A percentile compares a stretch with the other conserved stretches of the same genome.
These are phyloP conservation scores for Aspergillus sergii DNA, from an alignment of 2,329 filamentous ascomycete genomes.

Conservation along the genomic window DNA sequence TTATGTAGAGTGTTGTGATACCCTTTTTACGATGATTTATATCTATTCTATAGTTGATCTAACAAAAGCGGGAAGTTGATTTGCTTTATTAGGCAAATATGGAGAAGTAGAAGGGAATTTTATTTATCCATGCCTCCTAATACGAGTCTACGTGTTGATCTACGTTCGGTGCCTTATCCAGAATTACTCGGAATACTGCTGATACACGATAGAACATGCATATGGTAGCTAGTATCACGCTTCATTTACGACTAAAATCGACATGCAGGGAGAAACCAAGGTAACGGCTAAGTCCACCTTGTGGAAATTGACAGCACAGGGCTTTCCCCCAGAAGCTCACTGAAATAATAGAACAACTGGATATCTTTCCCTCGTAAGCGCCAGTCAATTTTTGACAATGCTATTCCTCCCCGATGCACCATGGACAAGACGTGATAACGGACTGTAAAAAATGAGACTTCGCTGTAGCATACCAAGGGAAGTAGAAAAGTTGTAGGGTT, in stretches of 20 bases:
- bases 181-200: background rate
- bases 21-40: conserved; percentile 4
- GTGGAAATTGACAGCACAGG: conserved; percentile 77
- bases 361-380: conserved; percentile 99
- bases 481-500: conserved; percentile 31
- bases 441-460: conserved; percentile 24
- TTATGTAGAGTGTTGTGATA: conserved; percentile 14
- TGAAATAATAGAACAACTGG: conserved; percentile 52
- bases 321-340: conserved; percentile 79
- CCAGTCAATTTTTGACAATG: conserved; percentile 61
- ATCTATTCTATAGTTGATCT: background rate
- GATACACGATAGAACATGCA: conserved; percentile 15
- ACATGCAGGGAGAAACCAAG: conserved; percentile 55
- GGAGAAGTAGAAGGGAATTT: background rate
- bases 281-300: conserved; percentile 89
- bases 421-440: conserved; percentile 31
- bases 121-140: background rate
- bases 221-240: conserved; percentile 37
- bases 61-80: background rate
- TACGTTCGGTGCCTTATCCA: background rate
- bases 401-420: conserved; percentile 40
- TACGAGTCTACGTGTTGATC: background rate
- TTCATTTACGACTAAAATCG: conserved; percentile 40
- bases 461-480: conserved; percentile 29
- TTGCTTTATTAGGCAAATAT: background rate